These are phyloP conservation scores for Ogataea philodendri DNA, from an alignment of 805 yeast species.

Conservation along the genomic window DNA sequence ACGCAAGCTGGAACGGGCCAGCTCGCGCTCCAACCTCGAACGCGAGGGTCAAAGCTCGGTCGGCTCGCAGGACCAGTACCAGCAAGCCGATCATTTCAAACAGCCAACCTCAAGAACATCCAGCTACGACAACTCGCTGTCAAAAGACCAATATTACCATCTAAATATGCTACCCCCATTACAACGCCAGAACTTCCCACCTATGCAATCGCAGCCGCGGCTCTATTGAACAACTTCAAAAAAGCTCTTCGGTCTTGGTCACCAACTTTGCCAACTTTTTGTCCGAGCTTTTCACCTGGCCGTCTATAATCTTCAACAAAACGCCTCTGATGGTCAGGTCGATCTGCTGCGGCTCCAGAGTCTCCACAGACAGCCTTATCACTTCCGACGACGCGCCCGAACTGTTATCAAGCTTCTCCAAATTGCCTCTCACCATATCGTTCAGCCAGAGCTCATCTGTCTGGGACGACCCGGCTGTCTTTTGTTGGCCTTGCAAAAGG, in stretches of 20 bases:
- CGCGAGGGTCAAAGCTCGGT: conserved; percentile 10
- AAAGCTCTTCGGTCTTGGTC: conserved; percentile 20
- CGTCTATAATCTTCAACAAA: conserved; percentile 16
- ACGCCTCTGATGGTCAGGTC: conserved; percentile 14
- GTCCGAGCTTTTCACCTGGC: conserved; percentile 12
- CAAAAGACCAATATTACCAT: conserved; percentile 13
- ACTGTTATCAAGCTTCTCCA: conserved; percentile 2
- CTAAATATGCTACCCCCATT: conserved; percentile 17
- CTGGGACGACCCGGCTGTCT: conserved; percentile 2
- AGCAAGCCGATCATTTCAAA: no score
- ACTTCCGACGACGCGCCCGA: no score
- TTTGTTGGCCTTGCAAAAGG: conserved; percentile 10
- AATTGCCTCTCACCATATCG: conserved; percentile 23
- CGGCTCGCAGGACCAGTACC: conserved; percentile 5
- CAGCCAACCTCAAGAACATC: no score
- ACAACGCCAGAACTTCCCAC: conserved; percentile 13
- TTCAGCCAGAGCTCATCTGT: conserved; percentile 18
- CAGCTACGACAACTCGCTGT: no score
- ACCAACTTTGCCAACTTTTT: conserved; percentile 11
- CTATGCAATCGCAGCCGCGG: conserved; percentile 7
- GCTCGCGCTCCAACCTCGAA: conserved; percentile 16
- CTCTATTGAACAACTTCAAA: conserved; percentile 4
- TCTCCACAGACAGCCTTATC: conserved; percentile 18
- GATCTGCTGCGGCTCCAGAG: conserved; percentile 47
- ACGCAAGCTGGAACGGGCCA: conserved; percentile 23